Evolutionary conservation across 768 basidiomycete species (phyloP).

Genomic region (Leccinum rimulosum): DNA sequence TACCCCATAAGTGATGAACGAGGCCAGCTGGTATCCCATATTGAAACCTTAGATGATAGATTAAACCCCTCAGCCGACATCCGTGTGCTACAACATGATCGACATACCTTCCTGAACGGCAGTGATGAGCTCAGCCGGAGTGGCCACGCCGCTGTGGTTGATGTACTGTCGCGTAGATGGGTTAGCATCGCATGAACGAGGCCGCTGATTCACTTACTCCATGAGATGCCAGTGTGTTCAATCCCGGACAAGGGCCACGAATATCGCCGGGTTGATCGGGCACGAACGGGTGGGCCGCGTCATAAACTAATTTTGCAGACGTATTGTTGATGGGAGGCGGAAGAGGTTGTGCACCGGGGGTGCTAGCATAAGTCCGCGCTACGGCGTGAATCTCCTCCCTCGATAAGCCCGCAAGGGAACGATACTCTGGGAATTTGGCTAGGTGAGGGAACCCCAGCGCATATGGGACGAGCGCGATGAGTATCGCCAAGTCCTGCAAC

Average conservation of each 20-base stretch:
- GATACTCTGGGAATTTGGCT: slow-evolving; percentile 18
- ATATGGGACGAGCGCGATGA: slow-evolving; percentile 8
- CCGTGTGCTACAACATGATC: not conserved
- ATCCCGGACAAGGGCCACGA: slow-evolving; percentile 24
- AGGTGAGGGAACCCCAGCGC: slow-evolving; percentile 13
- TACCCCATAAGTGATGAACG: slow-evolving; percentile 22
- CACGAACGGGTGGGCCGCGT: slow-evolving; percentile 17
- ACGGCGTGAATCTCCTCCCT: slow-evolving; percentile 13
- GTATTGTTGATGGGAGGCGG: slow-evolving; percentile 25
- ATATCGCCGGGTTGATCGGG: slow-evolving; percentile 18
- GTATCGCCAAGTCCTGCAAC: slow-evolving; percentile 5
- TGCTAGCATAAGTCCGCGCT: slow-evolving; percentile 12
- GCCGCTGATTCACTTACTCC: slow-evolving; percentile 14
- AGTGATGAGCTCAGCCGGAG: slow-evolving; percentile 22
- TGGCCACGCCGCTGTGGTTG: slow-evolving; percentile 18
- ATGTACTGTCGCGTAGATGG: slow-evolving; percentile 14
- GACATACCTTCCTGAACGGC: slow-evolving; percentile 22
- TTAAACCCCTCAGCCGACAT: not conserved
- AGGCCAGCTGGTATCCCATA: slow-evolving; percentile 22
- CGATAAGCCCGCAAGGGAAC: slow-evolving; percentile 22
- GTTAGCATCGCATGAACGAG: not conserved
- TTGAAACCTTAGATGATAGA: slow-evolving; percentile 17
- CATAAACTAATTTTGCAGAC: slow-evolving; percentile 22
- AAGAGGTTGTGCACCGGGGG: slow-evolving; percentile 24
- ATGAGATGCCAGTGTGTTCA: slow-evolving; percentile 27